Evolutionary conservation across 2,329 filamentous ascomycete species (phyloP), one percentile per base, ranked within the genome.

Genomic region (Xylariaceae sp.): DNA sequence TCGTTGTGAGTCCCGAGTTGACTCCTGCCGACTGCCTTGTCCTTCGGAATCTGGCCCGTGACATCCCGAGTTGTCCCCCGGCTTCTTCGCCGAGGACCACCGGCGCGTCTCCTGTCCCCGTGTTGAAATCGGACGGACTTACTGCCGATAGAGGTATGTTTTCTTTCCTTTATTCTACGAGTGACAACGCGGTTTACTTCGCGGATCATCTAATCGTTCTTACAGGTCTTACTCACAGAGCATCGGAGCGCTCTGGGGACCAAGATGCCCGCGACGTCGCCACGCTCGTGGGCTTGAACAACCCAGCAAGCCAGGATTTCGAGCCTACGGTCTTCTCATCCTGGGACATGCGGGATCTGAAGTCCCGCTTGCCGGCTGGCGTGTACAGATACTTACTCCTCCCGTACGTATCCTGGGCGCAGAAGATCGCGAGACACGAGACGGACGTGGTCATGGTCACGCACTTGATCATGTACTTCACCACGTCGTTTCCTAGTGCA

Each of bases 391-490:
- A 60, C 37, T 34, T 65, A 15, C 50, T 67, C 47, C 34, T 57
- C 30, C 65, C 65, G 1, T 67, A 67, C 16, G 47, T 65, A 13
- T 57, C 56, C 52, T 67, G 65, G 65, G 65, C 65, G 10, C 62
- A 61, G 36, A 46, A 19, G 15, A 49, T 63, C 5, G 63, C 63
- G 32, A 57, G 64, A 46, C 53, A 61, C 51, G 54, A 64, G 34
- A 67, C 63, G 51, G 88, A 92, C 67, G 86, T 92, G 16, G 80
- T 91, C 44, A 89, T 92, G 77, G 69, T 92, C 52, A 89, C 86
- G 0, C 88, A 92, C 68, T 76, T 92, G 19, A 67, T 91, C 34
- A 71, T 90, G 22, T 92, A 92, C 72, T 78, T 86, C 55, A 74
- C 73, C 51, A 89, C 87, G 1, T 84, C 84, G 1, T 70, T 92